Evolutionary conservation across 1,284 basidiomycete genomes (phyloP), one percentile per base, ranked within the genome.

Genomic region (Sparassis latifolia): DNA sequence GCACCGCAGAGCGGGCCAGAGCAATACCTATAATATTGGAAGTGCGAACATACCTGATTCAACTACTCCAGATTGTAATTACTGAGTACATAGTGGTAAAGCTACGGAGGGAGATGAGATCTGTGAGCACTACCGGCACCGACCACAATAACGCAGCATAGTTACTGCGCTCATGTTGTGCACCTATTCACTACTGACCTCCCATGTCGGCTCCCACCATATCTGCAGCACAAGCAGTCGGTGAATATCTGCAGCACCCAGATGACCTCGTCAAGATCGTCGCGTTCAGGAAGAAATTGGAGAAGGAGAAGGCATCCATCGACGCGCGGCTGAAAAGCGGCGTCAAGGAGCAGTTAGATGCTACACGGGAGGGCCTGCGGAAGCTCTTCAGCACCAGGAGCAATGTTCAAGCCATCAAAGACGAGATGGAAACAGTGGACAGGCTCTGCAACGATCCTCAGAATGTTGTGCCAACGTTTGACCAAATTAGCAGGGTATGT

Each of bases 251-350:
- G 3, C 90, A 94, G 59, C 89, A 91, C 31, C 94, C 95, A 1
- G 94, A 98, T 66, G 96, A 98, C 70, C 84, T 98, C 45, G 75
- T 85, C 62, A 98, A 98, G 71, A 82, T 98, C 44, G 76, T 82
- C 2, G 83, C 90, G 1, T 92, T 93, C 62, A 84, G 92, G 54
- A 96, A 95, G 76, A 97, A 97, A 66, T 79, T 98, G 31, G 86
- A 94, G 69, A 97, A 96, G 70, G 96, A 99, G 72, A 96, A 97
- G 69, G 84, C 92, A 0, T 89, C 92, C n/a, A 90, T 99, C 55
- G 92, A 97, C 62, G 86, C 90, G 3, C 82, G 96, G 62, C 82
- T 99, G 44, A 91, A 95, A 62, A 87, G 80, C 54, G 94, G 94
- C 10, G 93, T 97, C 52, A 94, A 92, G 66, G 92, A 96, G 55